Conservation (phyloP, 768 basidiomycete genomes). For the Tricholomella constricta region DNA sequence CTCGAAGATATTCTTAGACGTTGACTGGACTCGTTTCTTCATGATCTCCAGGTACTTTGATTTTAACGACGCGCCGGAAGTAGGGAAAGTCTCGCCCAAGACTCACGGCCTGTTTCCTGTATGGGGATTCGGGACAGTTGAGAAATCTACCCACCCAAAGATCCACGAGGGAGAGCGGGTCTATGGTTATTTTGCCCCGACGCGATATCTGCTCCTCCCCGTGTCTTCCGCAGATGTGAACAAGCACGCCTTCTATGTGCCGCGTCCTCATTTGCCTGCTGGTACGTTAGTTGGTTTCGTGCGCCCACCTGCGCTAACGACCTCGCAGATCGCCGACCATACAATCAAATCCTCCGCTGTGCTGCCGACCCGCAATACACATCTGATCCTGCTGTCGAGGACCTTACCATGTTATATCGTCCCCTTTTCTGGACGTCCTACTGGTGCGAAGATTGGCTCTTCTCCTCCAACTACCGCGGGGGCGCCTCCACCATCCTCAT, state of each 20-base stretch:
- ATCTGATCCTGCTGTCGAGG: slow-evolving; percentile 49
- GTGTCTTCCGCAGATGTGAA: slow-evolving; percentile 56
- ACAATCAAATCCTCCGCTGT: slow-evolving; percentile 69
- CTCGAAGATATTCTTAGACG: neutral
- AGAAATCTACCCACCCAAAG: slow-evolving; percentile 48
- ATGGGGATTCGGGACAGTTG: slow-evolving; percentile 69
- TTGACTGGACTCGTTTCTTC: neutral
- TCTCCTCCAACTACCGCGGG: slow-evolving; percentile 49
- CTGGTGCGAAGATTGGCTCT: slow-evolving; percentile 75
- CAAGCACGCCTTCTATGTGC: slow-evolving; percentile 55
- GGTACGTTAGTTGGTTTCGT: slow-evolving; percentile 35
- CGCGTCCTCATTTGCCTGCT: slow-evolving; percentile 60
- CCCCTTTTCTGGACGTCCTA: slow-evolving; percentile 77
- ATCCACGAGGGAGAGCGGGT: slow-evolving; percentile 59
- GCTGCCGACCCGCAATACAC: slow-evolving; percentile 55
- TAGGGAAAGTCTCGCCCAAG: slow-evolving; percentile 38
- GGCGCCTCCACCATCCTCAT: slow-evolving; percentile 53
- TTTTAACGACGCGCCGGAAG: slow-evolving; percentile 54
- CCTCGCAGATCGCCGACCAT: slow-evolving; percentile 57
- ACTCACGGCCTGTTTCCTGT: slow-evolving; percentile 70
- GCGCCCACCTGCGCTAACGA: neutral
- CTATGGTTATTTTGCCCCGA: slow-evolving; percentile 64
- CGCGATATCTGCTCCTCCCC: slow-evolving; percentile 55
- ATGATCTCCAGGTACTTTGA: slow-evolving; percentile 59
- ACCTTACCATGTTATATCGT: slow-evolving; percentile 70